Evolutionary conservation across 805 yeast genomes (phyloP).

Genomic region (Jamesozyma spencerorum): DNA sequence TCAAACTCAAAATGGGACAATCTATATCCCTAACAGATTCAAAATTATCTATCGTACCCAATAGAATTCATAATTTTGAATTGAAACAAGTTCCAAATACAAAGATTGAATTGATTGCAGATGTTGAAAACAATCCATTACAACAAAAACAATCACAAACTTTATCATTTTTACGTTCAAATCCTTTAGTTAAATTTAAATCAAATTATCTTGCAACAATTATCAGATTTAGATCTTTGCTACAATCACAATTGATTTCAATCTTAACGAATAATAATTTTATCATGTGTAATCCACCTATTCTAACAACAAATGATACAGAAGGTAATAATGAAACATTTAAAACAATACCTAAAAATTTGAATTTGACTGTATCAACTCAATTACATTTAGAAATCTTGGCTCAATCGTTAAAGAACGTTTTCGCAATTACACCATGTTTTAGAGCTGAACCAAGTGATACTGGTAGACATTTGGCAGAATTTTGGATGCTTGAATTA

Average conservation of each 20-base stretch:
- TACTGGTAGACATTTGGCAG: conserved; percentile 84
- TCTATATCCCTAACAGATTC: conserved; percentile 37
- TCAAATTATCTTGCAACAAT: conserved; percentile 56
- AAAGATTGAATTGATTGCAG: conserved; percentile 42
- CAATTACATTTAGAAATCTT: conserved; percentile 84
- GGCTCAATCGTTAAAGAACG: conserved; percentile 64
- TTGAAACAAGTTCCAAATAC: conserved; percentile 29
- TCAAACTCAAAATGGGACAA: conserved; percentile 23
- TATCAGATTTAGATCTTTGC: conserved; percentile 60
- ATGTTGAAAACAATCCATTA: conserved; percentile 63
- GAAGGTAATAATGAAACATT: conserved; percentile 97
- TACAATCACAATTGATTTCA: conserved; percentile 42
- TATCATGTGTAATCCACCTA: conserved; percentile 73
- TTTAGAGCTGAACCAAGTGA: conserved; percentile 90
- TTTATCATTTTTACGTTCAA: conserved; percentile 52
- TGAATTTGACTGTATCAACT: conserved; percentile 78
- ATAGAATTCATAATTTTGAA: conserved; percentile 44
- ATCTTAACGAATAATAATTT: conserved; percentile 51
- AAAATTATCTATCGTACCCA: conserved; percentile 14
- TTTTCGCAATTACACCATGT: conserved; percentile 85
- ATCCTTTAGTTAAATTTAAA: conserved; percentile 74
- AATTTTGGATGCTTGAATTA: conserved; percentile 97
- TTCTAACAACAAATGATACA: conserved; percentile 83
- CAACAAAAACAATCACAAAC: conserved; percentile 72
- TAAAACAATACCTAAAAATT: conserved; percentile 35